These are phyloP conservation scores for Brassica cretica DNA, from an alignment of 345 rosid genomes.

Conservation along the genomic window DNA sequence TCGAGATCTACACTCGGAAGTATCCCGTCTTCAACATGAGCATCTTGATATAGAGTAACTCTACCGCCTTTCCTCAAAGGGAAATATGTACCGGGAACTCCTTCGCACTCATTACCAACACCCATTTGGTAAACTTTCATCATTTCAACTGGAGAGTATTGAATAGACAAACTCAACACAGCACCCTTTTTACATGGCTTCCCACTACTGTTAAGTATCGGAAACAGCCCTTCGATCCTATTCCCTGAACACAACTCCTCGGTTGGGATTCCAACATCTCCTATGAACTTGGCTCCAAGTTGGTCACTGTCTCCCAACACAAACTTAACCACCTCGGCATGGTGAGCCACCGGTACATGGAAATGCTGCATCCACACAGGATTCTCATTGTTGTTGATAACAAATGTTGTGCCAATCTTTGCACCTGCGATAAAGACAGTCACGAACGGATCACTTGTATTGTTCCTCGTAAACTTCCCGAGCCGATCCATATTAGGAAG, in stretches of 20 bases:
- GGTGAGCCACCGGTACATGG: slow-evolving; percentile 71
- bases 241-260: slow-evolving; percentile 49
- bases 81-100: slow-evolving; percentile 83
- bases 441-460: slow-evolving; percentile 76
- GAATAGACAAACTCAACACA: slow-evolving; percentile 66
- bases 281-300: slow-evolving; percentile 78
- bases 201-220: slow-evolving; percentile 55
- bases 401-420: slow-evolving; percentile 77
- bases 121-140: slow-evolving; percentile 56
- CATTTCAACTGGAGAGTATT: slow-evolving; percentile 55
- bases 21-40: slow-evolving; percentile 64
- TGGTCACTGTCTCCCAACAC: slow-evolving; percentile 72
- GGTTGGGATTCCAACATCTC: slow-evolving; percentile 70
- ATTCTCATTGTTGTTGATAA: slow-evolving; percentile 66
- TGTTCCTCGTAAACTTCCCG: slow-evolving; percentile 43
- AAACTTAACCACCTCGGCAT: slow-evolving; percentile 68
- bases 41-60: slow-evolving; percentile 88
- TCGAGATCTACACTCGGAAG: slow-evolving; percentile 65
- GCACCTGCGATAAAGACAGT: slow-evolving; percentile 66
- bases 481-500: slow-evolving; percentile 88
- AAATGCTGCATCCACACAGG: slow-evolving; percentile 90
- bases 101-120: slow-evolving; percentile 56
- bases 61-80: slow-evolving; percentile 77
- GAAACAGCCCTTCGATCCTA: slow-evolving; percentile 68
- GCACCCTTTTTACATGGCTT: slow-evolving; percentile 77